Evolutionary conservation across 2,329 filamentous ascomycete genomes (phyloP), one percentile per base, ranked within the genome.

Genomic region (Penicillium sp.): DNA sequence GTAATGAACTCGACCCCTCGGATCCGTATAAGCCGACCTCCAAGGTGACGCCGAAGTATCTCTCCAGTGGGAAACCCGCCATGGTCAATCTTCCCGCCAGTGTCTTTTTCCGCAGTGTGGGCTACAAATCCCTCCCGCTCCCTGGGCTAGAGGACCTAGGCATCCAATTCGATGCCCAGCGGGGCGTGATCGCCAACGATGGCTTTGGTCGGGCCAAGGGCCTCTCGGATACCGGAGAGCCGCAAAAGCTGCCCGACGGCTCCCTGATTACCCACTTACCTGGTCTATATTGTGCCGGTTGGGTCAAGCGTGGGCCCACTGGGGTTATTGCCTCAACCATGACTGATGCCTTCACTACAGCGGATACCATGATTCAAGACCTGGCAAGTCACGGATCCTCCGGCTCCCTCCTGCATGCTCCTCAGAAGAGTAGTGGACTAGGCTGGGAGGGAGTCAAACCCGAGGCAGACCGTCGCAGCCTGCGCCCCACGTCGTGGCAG

Each of bases 311-410:
- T 31, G 94, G 94, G 0, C 93, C 94, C 0, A 97, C 92, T 0
- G 94, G 94, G 2, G 92, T 97, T 3, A 99, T 99, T 71, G 93
- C 93, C 1, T 92, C 88, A 26, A 99, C 94, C 0, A 96, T 99
- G 91, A 85, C 89, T 55, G 94, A 99, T 71, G 93, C 94, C 0
- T 99, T 97, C 67, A 83, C 84, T 8, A 96, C 92, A 0, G 94
- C 87, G 1, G 92, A 97, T 69, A 86, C 88, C 2, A 89, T 99
- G 58, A 84, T 84, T 0, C 77, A 83, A n/a, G 94, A 99, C 68
- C 93, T 91, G 88, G 67, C 77, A 46, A 67, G 56, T 7, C 55
- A 67, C 9, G 44, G 49, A 3, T 51, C 46, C 26, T 57, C 63
- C 8, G 59, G 60, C 11, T 73, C 71, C 1, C 83, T 87, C 51